Evolutionary conservation across 495 filamentous ascomycete species (phyloP).

Genomic region (Aspergillus ostianus): DNA sequence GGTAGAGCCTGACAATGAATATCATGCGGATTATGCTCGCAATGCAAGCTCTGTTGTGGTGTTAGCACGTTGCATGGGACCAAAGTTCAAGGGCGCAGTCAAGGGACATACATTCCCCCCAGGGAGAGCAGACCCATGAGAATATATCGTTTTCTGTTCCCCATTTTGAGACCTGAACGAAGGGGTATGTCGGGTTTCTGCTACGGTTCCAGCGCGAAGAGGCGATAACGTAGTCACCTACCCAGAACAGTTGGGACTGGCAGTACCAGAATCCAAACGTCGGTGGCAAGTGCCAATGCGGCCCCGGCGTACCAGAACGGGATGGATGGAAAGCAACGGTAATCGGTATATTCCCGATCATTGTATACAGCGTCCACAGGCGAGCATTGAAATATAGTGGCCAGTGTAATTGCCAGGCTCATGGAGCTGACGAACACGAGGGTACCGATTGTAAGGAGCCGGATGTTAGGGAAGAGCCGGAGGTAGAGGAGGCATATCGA

Average conservation of each 20-base stretch:
- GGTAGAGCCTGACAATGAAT: slow-evolving; percentile 18
- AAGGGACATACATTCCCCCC: slow-evolving; percentile 10
- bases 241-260: slow-evolving; percentile 13
- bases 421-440: slow-evolving; percentile 15
- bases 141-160: slow-evolving; percentile 5
- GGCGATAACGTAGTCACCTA: neutral
- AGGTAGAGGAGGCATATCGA: slow-evolving; percentile 19
- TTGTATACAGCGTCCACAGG: slow-evolving; percentile 11
- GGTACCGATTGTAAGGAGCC: slow-evolving; percentile 4
- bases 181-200: too few species aligned
- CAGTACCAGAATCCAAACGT: slow-evolving; percentile 14
- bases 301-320: slow-evolving; percentile 15
- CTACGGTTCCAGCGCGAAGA: too few species aligned
- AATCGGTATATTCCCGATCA: slow-evolving; percentile 7
- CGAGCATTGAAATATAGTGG: slow-evolving; percentile 15
- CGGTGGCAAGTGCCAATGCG: slow-evolving; percentile 11
- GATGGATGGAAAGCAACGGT: slow-evolving; percentile 12
- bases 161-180: neutral
- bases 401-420: slow-evolving; percentile 16
- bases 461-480: slow-evolving; percentile 16
- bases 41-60: slow-evolving; percentile 9
- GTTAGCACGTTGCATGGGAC: neutral
- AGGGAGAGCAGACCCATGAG: slow-evolving; percentile 10
- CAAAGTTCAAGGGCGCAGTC: too few species aligned
- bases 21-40: slow-evolving; percentile 15